Evolutionary conservation across 1,284 basidiomycete species (phyloP), one percentile per base, ranked within the genome.

Genomic region (Schizophyllum amplum): DNA sequence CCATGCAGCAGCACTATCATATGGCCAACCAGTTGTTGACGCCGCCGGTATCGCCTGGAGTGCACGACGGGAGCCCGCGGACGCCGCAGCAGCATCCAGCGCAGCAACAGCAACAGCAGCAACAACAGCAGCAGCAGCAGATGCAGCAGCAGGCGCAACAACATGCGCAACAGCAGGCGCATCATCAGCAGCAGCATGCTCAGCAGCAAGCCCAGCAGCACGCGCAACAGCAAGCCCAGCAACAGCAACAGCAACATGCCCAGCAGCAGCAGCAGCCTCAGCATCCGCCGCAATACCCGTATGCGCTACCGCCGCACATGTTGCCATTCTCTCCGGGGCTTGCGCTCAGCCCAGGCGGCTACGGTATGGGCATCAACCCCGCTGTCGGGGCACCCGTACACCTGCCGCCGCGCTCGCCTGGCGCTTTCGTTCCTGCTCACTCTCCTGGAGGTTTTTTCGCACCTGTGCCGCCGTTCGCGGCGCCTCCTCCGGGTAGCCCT

Each of bases 211-310:
- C n/a, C n/a, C n/a, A n/a, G n/a, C n/a, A n/a, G n/a, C n/a, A n/a
- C n/a, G n/a, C n/a, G n/a, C n/a, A 62, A 27, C 62, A 58, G 26
- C 61, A 56, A 6, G 56, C 50, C 1, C 59, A 60, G 33, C 61
- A 56, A 7, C 55, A 49, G 27, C 57, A 59, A 22, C 55, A 55
- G 20, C 50, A 57, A 23, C 27, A 24, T 2, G n/a, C n/a, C n/a
- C n/a, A n/a, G 11, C 55, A 49, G 27, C 57, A 59, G 23, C 55
- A 55, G 20, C 50, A 57, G 24, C 27, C 42, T 2, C 33, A 42
- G 33, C 33, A 42, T 1, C 48, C 53, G 17, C 11, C 25, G 46
- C 11, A 24, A 55, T 33, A 56, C 52, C 23, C 55, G 25, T 17
- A 15, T 42, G 24, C 55, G 33, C 56, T 50, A 7, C 51, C 51